phyloP scores from a whole-genome alignment of 257 asterid species.

The Coffea canephora region DNA sequence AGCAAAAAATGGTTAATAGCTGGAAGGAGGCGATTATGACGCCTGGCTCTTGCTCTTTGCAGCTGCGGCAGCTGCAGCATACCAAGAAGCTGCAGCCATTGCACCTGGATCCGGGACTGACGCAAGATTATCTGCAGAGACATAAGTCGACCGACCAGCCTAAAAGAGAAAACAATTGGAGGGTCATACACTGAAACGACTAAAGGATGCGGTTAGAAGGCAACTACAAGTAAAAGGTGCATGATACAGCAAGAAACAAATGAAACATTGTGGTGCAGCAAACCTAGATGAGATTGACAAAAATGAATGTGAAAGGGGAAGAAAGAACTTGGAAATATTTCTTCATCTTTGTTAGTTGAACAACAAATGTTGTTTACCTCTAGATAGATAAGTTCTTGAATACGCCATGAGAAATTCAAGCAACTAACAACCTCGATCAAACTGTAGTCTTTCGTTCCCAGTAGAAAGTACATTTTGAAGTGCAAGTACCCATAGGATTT shows the following conservation, averaged over 20 bases:
- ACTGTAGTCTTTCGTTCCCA: background rate
- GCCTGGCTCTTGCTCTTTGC: constrained; percentile 42
- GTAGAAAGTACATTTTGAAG: background rate
- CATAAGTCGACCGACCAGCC: constrained; percentile 95
- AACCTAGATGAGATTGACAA: background rate
- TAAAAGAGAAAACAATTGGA: constrained; percentile 34
- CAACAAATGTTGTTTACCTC: background rate
- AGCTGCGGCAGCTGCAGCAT: constrained; percentile 73
- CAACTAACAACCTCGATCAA: background rate
- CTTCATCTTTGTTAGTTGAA: background rate
- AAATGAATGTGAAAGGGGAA: background rate
- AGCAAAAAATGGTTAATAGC: constrained; percentile 21
- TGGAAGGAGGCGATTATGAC: constrained; percentile 21
- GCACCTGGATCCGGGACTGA: constrained; percentile 96
- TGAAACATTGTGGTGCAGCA: background rate
- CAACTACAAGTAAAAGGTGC: background rate
- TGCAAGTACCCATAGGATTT: background rate
- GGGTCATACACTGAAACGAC: background rate
- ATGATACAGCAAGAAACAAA: background rate
- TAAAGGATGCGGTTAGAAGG: background rate
- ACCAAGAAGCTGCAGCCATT: constrained; percentile 93
- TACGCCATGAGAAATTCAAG: background rate
- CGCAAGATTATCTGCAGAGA: constrained; percentile 71
- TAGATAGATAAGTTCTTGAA: background rate
- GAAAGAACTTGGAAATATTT: background rate